Percentiles rank a stretch among this genome's conserved stretches.
These are phyloP conservation scores for Flaveria bidentis DNA, from an alignment of 129 eudicot species.

Conservation along the genomic window DNA sequence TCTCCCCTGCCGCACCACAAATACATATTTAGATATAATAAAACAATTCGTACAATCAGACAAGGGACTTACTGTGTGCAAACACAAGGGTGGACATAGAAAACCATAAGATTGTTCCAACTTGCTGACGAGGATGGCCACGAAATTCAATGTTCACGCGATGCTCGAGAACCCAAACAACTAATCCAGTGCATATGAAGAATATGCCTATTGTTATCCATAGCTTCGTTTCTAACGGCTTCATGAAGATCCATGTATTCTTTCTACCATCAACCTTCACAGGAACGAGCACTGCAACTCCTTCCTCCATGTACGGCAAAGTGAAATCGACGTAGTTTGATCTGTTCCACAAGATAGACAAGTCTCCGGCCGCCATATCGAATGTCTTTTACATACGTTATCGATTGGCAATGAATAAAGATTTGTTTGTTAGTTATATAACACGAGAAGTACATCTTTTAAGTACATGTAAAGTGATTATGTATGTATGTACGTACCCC, in stretches of 20 bases:
- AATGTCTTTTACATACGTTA: conserved; percentile 20
- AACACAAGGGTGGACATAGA: conserved; percentile 63
- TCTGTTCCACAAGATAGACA: conserved; percentile 45
- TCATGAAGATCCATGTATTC: conserved; percentile 57
- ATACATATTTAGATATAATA: too few species aligned
- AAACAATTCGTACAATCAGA: too few species aligned
- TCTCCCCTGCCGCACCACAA: conserved; percentile 37
- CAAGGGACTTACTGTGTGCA: conserved; percentile 49
- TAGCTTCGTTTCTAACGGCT: conserved; percentile 43
- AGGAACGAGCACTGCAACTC: conserved; percentile 47
- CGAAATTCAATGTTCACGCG: conserved; percentile 50
- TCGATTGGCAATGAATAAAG: not conserved
- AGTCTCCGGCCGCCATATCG: conserved; percentile 54
- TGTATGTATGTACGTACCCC: conserved; percentile 35
- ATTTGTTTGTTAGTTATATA: too few species aligned
- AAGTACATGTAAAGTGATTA: too few species aligned
- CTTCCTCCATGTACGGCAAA: conserved; percentile 51
- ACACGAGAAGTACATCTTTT: too few species aligned
- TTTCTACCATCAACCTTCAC: conserved; percentile 36
- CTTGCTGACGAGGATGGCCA: conserved; percentile 39
- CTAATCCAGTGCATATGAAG: conserved; percentile 54
- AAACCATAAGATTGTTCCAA: conserved; percentile 55
- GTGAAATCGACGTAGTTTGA: conserved; percentile 51
- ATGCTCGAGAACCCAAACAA: conserved; percentile 61
- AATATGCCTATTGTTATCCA: conserved; percentile 51